Conservation (phyloP, 2,329 filamentous ascomycete species). For the Plectosphaerella sp. region DNA sequence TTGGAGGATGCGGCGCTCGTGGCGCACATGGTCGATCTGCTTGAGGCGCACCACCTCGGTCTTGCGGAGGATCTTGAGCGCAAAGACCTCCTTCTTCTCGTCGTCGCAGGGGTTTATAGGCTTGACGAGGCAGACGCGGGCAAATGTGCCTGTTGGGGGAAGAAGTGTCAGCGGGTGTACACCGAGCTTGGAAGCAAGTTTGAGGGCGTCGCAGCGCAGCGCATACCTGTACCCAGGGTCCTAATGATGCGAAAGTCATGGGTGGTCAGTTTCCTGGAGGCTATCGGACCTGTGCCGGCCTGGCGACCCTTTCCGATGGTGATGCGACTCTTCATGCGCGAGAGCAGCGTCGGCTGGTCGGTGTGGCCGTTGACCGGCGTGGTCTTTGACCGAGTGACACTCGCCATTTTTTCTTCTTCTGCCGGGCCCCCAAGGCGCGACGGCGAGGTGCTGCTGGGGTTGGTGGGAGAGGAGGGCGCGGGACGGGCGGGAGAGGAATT, state of each 20-base stretch:
- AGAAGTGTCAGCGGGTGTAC: constrained; percentile 3
- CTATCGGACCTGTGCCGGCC: constrained; percentile 8
- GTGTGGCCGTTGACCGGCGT: background rate
- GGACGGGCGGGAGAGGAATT: too few species aligned
- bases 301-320: constrained; percentile 3
- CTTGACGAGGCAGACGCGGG: constrained; percentile 73
- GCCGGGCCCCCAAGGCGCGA: too few species aligned
- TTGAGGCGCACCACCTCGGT: constrained; percentile 74
- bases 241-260: constrained; percentile 69
- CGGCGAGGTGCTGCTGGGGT: background rate
- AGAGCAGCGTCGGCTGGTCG: background rate
- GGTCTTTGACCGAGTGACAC: background rate
- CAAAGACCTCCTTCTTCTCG: constrained; percentile 65
- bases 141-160: constrained; percentile 65
- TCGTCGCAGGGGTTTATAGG: constrained; percentile 49
- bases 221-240: constrained; percentile 64
- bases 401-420: constrained; percentile 1
- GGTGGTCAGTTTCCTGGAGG: constrained; percentile 22
- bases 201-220: background rate
- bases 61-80: constrained; percentile 74
- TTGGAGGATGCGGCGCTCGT: constrained; percentile 74
- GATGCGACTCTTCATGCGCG: constrained; percentile 5
- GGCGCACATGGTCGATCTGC: constrained; percentile 81
- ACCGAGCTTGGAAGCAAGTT: constrained; percentile 1
- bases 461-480: background rate